A percentile compares a stretch with the other conserved stretches of the same genome.
phyloP scores from a whole-genome alignment of 2,329 filamentous ascomycete species.

The Claviceps africana region DNA sequence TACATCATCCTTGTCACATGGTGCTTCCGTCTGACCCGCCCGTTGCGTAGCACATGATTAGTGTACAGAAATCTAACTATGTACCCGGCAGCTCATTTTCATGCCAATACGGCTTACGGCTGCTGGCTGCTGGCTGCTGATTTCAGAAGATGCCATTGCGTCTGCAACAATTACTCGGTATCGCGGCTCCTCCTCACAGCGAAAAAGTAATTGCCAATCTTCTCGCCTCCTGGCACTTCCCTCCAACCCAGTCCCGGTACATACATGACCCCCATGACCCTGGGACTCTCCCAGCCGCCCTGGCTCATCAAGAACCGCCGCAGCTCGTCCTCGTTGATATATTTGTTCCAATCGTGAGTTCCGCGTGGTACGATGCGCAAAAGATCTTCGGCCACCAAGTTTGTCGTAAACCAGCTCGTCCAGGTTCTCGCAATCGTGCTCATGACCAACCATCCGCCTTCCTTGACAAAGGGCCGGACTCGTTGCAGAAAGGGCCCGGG shows the following conservation, averaged over 20 bases:
- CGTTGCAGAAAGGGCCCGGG: constrained; percentile 60
- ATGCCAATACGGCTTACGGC: neutral
- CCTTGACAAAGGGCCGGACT: constrained; percentile 63
- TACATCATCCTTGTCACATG: neutral
- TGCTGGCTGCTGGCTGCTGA: too few species aligned
- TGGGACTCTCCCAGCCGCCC: constrained; percentile 43
- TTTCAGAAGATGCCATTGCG: neutral
- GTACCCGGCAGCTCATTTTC: neutral
- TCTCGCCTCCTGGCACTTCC: constrained; percentile 66
- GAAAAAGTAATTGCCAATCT: constrained; percentile 92
- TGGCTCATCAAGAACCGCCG: constrained; percentile 37
- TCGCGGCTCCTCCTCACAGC: constrained; percentile 42
- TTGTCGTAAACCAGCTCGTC: constrained; percentile 83
- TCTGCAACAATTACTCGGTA: neutral
- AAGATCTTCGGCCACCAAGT: constrained; percentile 79
- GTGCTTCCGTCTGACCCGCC: neutral
- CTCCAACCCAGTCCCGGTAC: constrained; percentile 85
- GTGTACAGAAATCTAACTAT: neutral
- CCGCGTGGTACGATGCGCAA: constrained; percentile 77
- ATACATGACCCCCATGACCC: constrained; percentile 73
- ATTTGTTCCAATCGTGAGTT: constrained; percentile 94
- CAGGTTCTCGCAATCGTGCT: constrained; percentile 87
- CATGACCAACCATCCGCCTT: constrained; percentile 84
- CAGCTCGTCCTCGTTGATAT: constrained; percentile 77
- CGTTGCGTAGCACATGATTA: neutral